Evolutionary conservation across 345 rosid species (phyloP).

Genomic region (Arabis hirsuta): DNA sequence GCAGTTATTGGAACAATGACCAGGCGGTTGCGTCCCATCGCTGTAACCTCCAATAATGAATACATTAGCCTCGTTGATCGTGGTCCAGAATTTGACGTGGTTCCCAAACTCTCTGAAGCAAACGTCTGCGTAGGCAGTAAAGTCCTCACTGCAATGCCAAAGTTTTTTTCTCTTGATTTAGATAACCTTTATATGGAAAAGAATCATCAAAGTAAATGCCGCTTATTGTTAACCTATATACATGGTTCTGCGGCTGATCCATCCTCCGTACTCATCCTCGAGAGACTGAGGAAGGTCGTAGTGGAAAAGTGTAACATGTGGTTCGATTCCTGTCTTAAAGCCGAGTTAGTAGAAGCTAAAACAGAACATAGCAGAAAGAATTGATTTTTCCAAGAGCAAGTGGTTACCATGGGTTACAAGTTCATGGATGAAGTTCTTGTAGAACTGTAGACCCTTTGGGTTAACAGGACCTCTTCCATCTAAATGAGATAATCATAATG

Average conservation of each 20-base stretch:
- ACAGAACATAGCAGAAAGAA: no score
- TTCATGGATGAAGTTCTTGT: slow-evolving; percentile 56
- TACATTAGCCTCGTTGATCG: slow-evolving; percentile 69
- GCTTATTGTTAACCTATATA: slow-evolving; percentile 26
- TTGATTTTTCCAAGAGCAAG: no score
- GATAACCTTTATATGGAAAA: no score
- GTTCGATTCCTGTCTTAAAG: slow-evolving; percentile 52
- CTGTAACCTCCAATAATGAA: slow-evolving; percentile 47
- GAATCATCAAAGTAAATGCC: no score
- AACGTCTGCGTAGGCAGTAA: neutral
- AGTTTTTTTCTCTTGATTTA: no score
- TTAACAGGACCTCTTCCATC: slow-evolving; percentile 67
- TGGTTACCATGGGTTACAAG: slow-evolving; percentile 50
- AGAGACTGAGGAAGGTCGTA: slow-evolving; percentile 66
- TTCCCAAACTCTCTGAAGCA: slow-evolving; percentile 74
- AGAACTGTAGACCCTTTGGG: slow-evolving; percentile 55
- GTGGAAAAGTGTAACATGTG: slow-evolving; percentile 58
- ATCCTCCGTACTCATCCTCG: slow-evolving; percentile 75
- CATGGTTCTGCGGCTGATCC: slow-evolving; percentile 59
- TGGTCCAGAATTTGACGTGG: slow-evolving; percentile 61
- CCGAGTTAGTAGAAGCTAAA: neutral
- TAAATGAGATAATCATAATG: slow-evolving; percentile 15
- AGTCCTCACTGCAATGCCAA: slow-evolving; percentile 1
- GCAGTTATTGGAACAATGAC: slow-evolving; percentile 14
- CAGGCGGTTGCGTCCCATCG: slow-evolving; percentile 37